Evolutionary conservation across 2,329 filamentous ascomycete species (phyloP).

Genomic region (Didymella pomorum): DNA sequence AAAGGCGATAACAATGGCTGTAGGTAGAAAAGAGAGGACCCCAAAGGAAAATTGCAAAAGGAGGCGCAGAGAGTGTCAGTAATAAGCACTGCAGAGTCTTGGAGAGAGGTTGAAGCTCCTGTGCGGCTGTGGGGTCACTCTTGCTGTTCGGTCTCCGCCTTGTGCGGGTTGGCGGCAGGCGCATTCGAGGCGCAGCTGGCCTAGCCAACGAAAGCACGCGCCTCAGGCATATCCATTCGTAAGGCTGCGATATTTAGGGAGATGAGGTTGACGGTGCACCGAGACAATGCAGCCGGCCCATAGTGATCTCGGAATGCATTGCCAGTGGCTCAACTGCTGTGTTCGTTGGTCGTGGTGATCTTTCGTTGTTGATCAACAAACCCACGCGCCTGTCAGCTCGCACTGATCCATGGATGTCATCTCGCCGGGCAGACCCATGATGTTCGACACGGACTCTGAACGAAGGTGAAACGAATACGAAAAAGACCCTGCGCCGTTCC

Average conservation of each 20-base stretch:
- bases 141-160: slow-evolving; percentile 31
- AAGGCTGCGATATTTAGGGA: slow-evolving; percentile 23
- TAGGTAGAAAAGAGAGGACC: slow-evolving; percentile 23
- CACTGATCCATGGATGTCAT: slow-evolving; percentile 3
- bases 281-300: neutral
- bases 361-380: slow-evolving; percentile 4
- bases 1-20: slow-evolving; percentile 32
- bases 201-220: slow-evolving; percentile 22
- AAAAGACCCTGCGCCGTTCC: slow-evolving; percentile 17
- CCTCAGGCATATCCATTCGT: slow-evolving; percentile 17
- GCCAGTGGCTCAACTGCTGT: neutral
- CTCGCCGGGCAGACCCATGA: slow-evolving; percentile 7
- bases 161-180: slow-evolving; percentile 32
- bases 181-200: slow-evolving; percentile 30
- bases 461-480: slow-evolving; percentile 17
- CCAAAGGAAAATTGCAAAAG: slow-evolving; percentile 24
- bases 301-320: too few species aligned
- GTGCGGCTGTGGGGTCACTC: slow-evolving; percentile 39
- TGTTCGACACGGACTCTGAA: slow-evolving; percentile 5
- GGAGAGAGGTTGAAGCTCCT: slow-evolving; percentile 30
- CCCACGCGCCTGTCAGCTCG: slow-evolving; percentile 1
- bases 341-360: neutral
- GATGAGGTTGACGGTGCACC: slow-evolving; percentile 14
- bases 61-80: slow-evolving; percentile 29
- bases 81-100: slow-evolving; percentile 28